Percentiles rank a stretch among this genome's conserved stretches.
Conservation (phyloP, 345 rosid genomes). For the Moringa oleifera region DNA sequence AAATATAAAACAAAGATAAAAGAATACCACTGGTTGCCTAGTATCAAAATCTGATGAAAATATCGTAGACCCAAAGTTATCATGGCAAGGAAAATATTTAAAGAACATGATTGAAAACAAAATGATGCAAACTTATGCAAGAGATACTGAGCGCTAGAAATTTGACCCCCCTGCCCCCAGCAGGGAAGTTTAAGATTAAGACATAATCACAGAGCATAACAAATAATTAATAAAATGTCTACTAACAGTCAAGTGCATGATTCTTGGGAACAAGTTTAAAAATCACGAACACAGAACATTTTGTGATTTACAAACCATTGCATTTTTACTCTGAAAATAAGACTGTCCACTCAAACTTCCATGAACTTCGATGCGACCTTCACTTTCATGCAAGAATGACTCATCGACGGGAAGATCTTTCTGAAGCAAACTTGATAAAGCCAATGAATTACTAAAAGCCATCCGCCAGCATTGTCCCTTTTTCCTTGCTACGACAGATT, state of each 20-base stretch:
- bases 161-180: not conserved
- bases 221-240: not conserved
- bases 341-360: conserved; percentile 58
- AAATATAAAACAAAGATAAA: not conserved
- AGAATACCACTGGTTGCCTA: not conserved
- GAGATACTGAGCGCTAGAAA: too few relatives aligned
- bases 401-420: conserved; percentile 45
- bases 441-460: conserved; percentile 63
- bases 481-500: conserved; percentile 45
- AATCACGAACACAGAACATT: not conserved
- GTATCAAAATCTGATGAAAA: not conserved
- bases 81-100: not conserved
- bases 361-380: conserved; percentile 67
- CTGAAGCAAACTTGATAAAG: conserved; percentile 46
- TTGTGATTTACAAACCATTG: conserved; percentile 57
- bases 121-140: conserved; percentile 1
- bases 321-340: conserved; percentile 56
- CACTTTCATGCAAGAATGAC: conserved; percentile 32
- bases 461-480: conserved; percentile 62
- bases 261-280: not conserved
- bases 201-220: not conserved
- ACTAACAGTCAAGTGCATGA: not conserved
- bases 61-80: not conserved
- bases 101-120: conserved; percentile 14
- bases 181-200: not conserved